phyloP scores from a whole-genome alignment of 2,329 filamentous ascomycete species.

The Westerdykella sp. region DNA sequence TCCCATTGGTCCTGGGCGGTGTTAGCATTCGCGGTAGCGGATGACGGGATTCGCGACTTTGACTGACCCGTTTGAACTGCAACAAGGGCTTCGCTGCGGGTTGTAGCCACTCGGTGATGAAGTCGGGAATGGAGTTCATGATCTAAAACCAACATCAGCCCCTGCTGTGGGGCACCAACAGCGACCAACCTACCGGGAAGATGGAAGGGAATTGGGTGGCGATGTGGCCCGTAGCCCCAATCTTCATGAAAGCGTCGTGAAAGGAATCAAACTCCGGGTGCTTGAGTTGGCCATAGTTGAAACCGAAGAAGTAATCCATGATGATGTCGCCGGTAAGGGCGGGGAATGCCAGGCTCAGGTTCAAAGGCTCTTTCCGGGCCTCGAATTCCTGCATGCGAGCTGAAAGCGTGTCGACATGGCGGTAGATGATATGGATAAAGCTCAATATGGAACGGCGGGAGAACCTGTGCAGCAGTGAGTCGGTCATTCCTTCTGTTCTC shows the following conservation, averaged over 20 bases:
- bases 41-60: background rate
- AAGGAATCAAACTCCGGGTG: slow-evolving; percentile 31
- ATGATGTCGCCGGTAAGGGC: slow-evolving; percentile 44
- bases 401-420: slow-evolving; percentile 29
- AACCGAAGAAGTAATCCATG: slow-evolving; percentile 39
- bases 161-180: background rate
- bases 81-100: slow-evolving; percentile 27
- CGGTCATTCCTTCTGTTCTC: background rate
- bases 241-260: slow-evolving; percentile 30
- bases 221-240: slow-evolving; percentile 26
- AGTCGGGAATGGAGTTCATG: slow-evolving; percentile 29
- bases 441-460: slow-evolving; percentile 30
- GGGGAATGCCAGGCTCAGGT: slow-evolving; percentile 31
- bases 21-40: background rate
- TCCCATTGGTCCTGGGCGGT: slow-evolving; percentile 17
- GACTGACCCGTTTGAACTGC: slow-evolving; percentile 25
- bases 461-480: slow-evolving; percentile 22
- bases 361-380: slow-evolving; percentile 24
- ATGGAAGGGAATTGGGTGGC: slow-evolving; percentile 30
- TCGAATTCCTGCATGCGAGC: slow-evolving; percentile 27
- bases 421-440: slow-evolving; percentile 33
- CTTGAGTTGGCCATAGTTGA: slow-evolving; percentile 30
- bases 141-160: slow-evolving; percentile 11
- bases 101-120: slow-evolving; percentile 24
- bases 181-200: slow-evolving; percentile 19